Percentiles rank a stretch among this genome's conserved stretches.
phyloP scores from a whole-genome alignment of 163 green algal genomes.

The Volvox carteri region DNA sequence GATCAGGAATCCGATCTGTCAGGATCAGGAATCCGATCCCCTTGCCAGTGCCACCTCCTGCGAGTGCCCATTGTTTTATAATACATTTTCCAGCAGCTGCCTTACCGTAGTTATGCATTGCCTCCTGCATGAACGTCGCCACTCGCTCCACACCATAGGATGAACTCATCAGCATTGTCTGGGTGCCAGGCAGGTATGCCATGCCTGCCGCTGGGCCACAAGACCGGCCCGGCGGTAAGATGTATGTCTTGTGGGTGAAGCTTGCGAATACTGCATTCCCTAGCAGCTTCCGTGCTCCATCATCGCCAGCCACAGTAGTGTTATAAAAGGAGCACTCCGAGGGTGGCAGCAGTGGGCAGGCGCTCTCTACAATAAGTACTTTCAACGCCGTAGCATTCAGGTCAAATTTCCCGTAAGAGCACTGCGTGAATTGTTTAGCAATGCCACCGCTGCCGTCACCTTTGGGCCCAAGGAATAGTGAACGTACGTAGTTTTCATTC shows the following conservation, averaged over 20 bases:
- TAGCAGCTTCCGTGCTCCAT: background rate
- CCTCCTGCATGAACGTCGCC: constrained; percentile 23
- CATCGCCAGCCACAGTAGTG: no score
- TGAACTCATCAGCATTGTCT: constrained; percentile 10
- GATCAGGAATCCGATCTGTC: no score
- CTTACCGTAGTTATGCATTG: constrained; percentile 18
- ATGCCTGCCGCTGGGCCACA: constrained; percentile 31
- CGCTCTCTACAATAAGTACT: background rate
- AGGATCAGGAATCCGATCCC: no score
- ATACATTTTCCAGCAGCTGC: no score
- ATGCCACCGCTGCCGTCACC: background rate
- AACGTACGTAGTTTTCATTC: background rate
- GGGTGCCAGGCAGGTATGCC: constrained; percentile 31
- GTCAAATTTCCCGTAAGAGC: background rate
- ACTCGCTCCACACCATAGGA: background rate
- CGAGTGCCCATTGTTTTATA: no score
- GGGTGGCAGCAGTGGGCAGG: no score
- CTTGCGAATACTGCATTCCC: background rate
- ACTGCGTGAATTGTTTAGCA: background rate
- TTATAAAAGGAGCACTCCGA: no score
- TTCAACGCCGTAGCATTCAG: background rate
- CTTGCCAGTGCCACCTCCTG: no score
- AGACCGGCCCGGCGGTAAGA: background rate
- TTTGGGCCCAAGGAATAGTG: background rate
- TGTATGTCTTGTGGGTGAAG: constrained; percentile 22